Evolutionary conservation across 129 eudicot species (phyloP).

Genomic region (Escallonia rubra): DNA sequence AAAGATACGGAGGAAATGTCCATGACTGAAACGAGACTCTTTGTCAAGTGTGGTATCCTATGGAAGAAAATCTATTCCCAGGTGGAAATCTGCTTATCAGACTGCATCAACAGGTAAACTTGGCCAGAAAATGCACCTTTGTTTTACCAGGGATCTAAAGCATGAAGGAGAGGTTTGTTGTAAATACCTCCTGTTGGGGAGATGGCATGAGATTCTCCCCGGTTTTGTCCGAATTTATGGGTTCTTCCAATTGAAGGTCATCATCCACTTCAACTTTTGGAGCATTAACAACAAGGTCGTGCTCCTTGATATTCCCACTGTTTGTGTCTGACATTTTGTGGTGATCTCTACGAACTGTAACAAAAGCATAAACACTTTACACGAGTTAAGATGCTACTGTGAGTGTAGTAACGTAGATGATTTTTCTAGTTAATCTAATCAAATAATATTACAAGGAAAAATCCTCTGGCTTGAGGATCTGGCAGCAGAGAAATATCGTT

Average conservation of each 20-base stretch:
- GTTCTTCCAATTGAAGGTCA: slow-evolving; percentile 1
- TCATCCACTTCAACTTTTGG: slow-evolving; percentile 24
- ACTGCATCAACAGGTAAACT: too few relatives aligned
- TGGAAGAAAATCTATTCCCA: neutral
- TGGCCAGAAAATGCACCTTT: neutral
- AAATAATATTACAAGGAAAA: too few relatives aligned
- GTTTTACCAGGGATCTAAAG: neutral
- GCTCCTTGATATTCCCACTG: slow-evolving; percentile 16
- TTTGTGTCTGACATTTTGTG: slow-evolving; percentile 25
- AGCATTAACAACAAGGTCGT: slow-evolving; percentile 14
- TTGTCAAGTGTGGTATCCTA: neutral
- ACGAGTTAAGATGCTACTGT: too few relatives aligned
- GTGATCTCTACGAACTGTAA: neutral
- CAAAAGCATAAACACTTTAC: neutral
- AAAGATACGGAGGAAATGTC: too few relatives aligned
- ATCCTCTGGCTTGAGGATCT: too few relatives aligned
- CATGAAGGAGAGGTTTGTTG: too few relatives aligned
- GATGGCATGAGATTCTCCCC: slow-evolving; percentile 51
- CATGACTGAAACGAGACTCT: neutral
- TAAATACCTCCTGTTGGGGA: slow-evolving; percentile 49
- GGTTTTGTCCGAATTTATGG: slow-evolving; percentile 11
- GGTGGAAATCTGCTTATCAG: neutral
- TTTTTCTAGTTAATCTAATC: too few relatives aligned
- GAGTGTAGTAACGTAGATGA: too few relatives aligned
- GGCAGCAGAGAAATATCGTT: too few relatives aligned